phyloP scores from a whole-genome alignment of 805 yeast genomes.

The Lipomyces sp. region DNA sequence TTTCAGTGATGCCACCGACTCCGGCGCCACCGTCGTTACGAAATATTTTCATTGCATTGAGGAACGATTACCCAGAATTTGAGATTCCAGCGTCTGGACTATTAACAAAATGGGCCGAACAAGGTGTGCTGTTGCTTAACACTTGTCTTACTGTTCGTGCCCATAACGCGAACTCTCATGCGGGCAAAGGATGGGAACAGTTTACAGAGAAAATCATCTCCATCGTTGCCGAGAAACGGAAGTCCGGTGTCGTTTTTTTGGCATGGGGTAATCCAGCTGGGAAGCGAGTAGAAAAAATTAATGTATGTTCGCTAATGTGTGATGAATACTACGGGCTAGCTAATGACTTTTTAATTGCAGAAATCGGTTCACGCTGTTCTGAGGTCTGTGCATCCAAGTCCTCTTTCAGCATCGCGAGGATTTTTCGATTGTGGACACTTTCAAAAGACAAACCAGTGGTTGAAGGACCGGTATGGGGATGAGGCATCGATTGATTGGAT shows the following conservation, averaged over 20 bases:
- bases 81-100: constrained; percentile 68
- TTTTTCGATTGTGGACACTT: constrained; percentile 82
- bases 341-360: constrained; percentile 7
- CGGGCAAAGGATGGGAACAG: constrained; percentile 88
- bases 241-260: constrained; percentile 69
- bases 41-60: constrained; percentile 82
- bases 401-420: constrained; percentile 86
- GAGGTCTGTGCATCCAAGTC: constrained; percentile 90
- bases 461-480: constrained; percentile 52
- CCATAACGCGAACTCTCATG: constrained; percentile 91
- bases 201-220: constrained; percentile 78
- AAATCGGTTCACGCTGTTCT: constrained; percentile 53
- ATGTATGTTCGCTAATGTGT: constrained; percentile 14
- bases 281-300: constrained; percentile 56
- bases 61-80: constrained; percentile 71
- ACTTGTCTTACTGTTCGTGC: constrained; percentile 90
- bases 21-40: constrained; percentile 85
- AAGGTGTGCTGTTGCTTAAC: constrained; percentile 86
- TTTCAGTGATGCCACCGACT: constrained; percentile 83
- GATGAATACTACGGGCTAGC: too few relatives aligned
- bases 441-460: constrained; percentile 77
- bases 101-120: constrained; percentile 79
- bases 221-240: constrained; percentile 49
- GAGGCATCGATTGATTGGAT: constrained; percentile 68
- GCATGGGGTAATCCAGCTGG: constrained; percentile 85